Evolutionary conservation across 2,329 filamentous ascomycete species (phyloP), one percentile per base, ranked within the genome.

Genomic region (Penicillium corylophilum): DNA sequence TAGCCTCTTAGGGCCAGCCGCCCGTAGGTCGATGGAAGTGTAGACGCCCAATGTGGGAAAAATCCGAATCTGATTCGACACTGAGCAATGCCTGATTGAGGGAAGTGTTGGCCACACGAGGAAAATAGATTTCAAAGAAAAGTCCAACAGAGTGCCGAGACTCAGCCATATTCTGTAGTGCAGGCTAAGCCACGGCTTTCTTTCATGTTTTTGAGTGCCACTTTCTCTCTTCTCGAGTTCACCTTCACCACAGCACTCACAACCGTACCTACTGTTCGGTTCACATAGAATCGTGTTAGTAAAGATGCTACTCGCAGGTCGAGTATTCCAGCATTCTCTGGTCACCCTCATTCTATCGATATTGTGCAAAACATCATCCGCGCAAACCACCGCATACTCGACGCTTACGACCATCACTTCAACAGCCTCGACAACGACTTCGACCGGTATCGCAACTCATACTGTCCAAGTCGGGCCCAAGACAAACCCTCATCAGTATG

Each of bases 381-480:
- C 46, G 8, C 23, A 16, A 29, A 29, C 39, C 15, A 46, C 44
- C 26, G 15, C 41, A 5, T 26, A n/a, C n/a, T 33, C 44, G 15
- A 38, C 38, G 16, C 18, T 41, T 10, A 4, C 29, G 13, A 42
- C 45, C 6, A 44, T 53, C 7, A 47, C 24, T 18, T 40, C 51
- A 22, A 43, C 48, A n/a, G 15, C 52, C 8, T 38, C 54, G 1
- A 49, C 42, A 10, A 48, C 53, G 12, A 54, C 63, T 2, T 56
- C 61, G 2, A 58, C 59, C 5, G 57, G 53, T 4, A 45, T 33
- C 24, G 54, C 60, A 2, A 71, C 68, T 0, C 67, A 71, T 48
- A 71, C 67, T 1, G 44, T 73, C 39, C 53, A 66, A 47, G 71
- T 72, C n/a, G 70, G 69, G 6, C 55, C 61, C 0, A 68, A 67